Percentiles rank a stretch among this genome's conserved stretches.
Conservation (phyloP, 2,329 filamentous ascomycete species). For the Harringtonia aguacate region DNA sequence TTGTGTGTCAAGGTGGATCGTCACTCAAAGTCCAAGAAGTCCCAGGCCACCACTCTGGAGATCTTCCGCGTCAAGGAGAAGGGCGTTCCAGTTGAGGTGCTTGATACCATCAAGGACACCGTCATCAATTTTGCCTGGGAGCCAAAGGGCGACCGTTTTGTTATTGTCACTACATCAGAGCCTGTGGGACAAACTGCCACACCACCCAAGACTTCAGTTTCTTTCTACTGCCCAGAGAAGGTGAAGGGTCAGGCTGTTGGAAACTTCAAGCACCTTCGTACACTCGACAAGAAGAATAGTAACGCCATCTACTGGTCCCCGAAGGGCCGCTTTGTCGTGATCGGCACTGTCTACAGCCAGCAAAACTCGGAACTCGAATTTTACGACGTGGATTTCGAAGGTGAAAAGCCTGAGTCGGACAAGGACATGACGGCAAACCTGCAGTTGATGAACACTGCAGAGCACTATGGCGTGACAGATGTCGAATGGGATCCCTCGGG, state of each 20-base stretch:
- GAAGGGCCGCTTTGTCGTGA: slow-evolving; percentile 85
- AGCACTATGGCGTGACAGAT: slow-evolving; percentile 97
- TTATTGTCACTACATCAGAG: slow-evolving; percentile 91
- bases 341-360: slow-evolving; percentile 85
- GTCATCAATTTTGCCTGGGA: slow-evolving; percentile 99
- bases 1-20: slow-evolving; percentile 98
- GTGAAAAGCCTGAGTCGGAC: slow-evolving; percentile 84
- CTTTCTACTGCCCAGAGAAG: slow-evolving; percentile 97
- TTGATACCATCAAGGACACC: slow-evolving; percentile 95
- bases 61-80: slow-evolving; percentile 98
- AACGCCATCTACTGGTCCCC: slow-evolving; percentile 99
- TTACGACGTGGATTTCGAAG: slow-evolving; percentile 95
- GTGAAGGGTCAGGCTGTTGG: slow-evolving; percentile 68
- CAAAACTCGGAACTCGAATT: slow-evolving; percentile 96
- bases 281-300: slow-evolving; percentile 97
- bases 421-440: slow-evolving; percentile 93
- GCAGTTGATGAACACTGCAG: slow-evolving; percentile 83
- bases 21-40: slow-evolving; percentile 99
- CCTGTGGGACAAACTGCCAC: slow-evolving; percentile 67
- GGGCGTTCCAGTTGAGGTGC: slow-evolving; percentile 94
- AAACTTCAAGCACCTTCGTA: slow-evolving; percentile 94
- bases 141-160: slow-evolving; percentile 93
- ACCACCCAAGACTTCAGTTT: slow-evolving; percentile 83
- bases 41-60: slow-evolving; percentile 89
- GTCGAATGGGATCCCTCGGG: slow-evolving; percentile 97